Conservation (phyloP, 2,329 filamentous ascomycete genomes). For the Verticillium nubilum region DNA sequence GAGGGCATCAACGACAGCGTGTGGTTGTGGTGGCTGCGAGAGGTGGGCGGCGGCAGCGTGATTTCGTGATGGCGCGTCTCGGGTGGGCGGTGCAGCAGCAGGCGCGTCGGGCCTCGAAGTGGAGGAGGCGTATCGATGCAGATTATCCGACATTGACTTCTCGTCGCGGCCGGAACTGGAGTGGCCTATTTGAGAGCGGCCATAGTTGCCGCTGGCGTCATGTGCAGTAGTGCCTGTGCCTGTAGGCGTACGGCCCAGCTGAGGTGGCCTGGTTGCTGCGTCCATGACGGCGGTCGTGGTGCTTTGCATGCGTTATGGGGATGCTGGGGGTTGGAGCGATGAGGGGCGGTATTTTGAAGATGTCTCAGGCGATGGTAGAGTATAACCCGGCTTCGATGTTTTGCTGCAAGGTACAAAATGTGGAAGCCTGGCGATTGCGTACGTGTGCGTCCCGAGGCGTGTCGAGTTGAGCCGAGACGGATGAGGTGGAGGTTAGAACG, state of each 20-base stretch:
- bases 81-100: background rate
- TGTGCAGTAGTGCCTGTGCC: background rate
- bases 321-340: background rate
- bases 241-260: constrained; percentile 4
- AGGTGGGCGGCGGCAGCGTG: background rate
- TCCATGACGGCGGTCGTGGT: constrained; percentile 7
- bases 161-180: constrained; percentile 1
- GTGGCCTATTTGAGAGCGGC: constrained; percentile 2
- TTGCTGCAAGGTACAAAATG: constrained; percentile 2
- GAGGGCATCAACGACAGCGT: background rate
- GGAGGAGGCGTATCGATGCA: constrained; percentile 4
- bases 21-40: background rate
- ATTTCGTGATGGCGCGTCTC: background rate
- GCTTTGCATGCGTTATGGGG: background rate
- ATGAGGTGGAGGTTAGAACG: constrained; percentile 2
- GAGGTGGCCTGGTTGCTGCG: constrained; percentile 9
- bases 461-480: background rate
- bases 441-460: background rate
- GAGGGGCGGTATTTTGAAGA: background rate
- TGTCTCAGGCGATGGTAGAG: background rate
- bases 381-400: constrained; percentile 1
- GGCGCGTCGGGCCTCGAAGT: constrained; percentile 9
- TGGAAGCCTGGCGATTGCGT: background rate
- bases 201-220: background rate
- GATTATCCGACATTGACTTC: constrained; percentile 3